Base-by-base conservation (phyloP, 176 grass and related monocot genomes). In the Triticum urartu region DNA sequence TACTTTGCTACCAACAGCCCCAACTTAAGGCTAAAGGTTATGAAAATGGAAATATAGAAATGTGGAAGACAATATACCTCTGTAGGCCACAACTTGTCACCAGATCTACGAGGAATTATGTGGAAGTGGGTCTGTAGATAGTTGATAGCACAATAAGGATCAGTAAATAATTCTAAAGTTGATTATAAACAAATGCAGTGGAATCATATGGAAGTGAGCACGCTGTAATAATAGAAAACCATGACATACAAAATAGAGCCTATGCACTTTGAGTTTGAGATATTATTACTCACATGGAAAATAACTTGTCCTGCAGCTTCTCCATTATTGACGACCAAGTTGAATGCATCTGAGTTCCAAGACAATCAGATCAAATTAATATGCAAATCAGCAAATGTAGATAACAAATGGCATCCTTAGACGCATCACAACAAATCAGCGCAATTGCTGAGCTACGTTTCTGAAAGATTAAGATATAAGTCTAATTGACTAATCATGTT, bases 291-390 rank as follows among this genome's bases (percentile, higher is more conserved):
- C 59, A 94, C 95, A 88, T 94, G 92, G 82, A 92, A 97, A 91
- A 97, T 91, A 83, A 97, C 88, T 89, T 97, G 95, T 58, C 95
- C 95, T 34, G 95, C 95, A 68, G 95, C 90, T 73, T 79, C 86
- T 89, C 92, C 95, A 76, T 94, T 94, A 73, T 97, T 94, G 86
- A 94, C 95, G 56, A 97, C 62, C 43, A 97, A 88, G 87, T 97
- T 94, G 73, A 97, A 97, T 81, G 95, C 91, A 91, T 97, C 95
- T 72, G 81, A 71, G 15, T 73, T 68, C 72, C 61, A 88, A 52
- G 15, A 32, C 12, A 78, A 66, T 67, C 72, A 70, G 20, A 61
- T 34, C 35, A 34, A 52, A 84, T 28, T 22, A 89, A 79, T 60
- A 22, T 35, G 70, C 11, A 48, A 54, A 54, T 54, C 50, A 54